Percentiles rank a stretch among this genome's conserved stretches.
Evolutionary conservation across 306 rosid species (phyloP).

Genomic region (Amphicarpaea edgeworthii): DNA sequence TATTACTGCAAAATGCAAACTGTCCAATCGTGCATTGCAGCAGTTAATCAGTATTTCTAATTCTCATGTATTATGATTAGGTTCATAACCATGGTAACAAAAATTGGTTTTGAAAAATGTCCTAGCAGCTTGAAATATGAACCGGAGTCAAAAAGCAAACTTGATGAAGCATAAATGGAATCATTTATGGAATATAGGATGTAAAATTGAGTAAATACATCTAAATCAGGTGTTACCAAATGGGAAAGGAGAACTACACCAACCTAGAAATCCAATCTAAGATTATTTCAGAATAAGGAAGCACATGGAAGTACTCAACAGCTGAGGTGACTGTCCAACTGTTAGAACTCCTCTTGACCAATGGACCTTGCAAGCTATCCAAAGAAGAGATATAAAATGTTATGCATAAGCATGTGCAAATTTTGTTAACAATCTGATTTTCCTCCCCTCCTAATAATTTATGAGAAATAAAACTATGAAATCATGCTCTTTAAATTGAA

Average conservation of each 20-base stretch:
- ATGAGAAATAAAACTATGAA: too few relatives aligned
- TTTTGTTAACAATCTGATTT: conserved; percentile 25
- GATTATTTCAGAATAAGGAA: conserved; percentile 76
- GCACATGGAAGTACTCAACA: conserved; percentile 75
- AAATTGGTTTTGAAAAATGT: neutral
- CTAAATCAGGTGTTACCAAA: neutral
- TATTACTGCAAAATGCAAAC: conserved; percentile 37
- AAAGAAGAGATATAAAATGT: conserved; percentile 45
- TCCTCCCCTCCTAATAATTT: too few relatives aligned
- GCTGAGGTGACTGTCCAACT: conserved; percentile 67
- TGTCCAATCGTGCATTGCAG: neutral
- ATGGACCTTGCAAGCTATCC: conserved; percentile 73
- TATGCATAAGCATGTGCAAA: conserved; percentile 20
- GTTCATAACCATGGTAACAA: neutral
- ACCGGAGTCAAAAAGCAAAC: conserved; percentile 11
- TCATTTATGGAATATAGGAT: neutral
- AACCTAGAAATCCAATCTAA: conserved; percentile 72
- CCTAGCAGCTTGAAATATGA: conserved; percentile 26
- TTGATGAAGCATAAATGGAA: conserved; percentile 37
- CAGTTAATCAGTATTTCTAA: conserved; percentile 1
- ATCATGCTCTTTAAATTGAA: too few relatives aligned
- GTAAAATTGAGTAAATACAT: conserved; percentile 32
- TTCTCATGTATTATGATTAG: neutral
- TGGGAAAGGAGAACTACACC: conserved; percentile 29
- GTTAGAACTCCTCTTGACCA: conserved; percentile 54